Evolutionary conservation across 768 basidiomycete species (phyloP).

Genomic region (Mycena albidolilacea): DNA sequence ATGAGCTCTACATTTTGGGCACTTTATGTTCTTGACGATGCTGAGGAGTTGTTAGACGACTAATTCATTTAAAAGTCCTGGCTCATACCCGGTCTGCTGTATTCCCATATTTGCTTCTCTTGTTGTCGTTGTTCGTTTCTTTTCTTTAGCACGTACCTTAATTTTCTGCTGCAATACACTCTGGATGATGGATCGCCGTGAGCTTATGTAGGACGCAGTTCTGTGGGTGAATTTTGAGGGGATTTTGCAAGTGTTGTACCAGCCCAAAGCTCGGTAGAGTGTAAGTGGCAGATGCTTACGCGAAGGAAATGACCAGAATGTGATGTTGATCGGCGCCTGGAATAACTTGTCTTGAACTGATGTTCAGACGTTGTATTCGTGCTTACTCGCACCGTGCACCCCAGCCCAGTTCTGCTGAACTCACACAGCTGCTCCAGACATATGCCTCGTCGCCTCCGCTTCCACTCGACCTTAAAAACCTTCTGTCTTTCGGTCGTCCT

Average conservation of each 20-base stretch:
- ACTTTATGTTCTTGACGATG: conserved; percentile 42
- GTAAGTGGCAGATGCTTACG: too few relatives aligned
- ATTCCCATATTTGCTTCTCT: conserved; percentile 40
- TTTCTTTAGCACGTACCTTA: conserved; percentile 37
- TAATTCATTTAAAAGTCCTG: conserved; percentile 36
- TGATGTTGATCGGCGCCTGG: too few relatives aligned
- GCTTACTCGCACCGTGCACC: conserved; percentile 55
- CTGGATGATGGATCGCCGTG: conserved; percentile 12
- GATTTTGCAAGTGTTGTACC: too few relatives aligned
- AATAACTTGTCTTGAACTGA: neutral
- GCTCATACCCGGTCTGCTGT: conserved; percentile 39
- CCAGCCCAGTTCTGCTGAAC: conserved; percentile 64
- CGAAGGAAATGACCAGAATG: too few relatives aligned
- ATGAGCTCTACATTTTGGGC: conserved; percentile 39
- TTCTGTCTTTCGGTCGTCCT: conserved; percentile 84
- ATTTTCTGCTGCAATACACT: conserved; percentile 35
- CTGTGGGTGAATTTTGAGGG: too few relatives aligned
- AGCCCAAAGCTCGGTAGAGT: too few relatives aligned
- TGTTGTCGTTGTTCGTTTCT: conserved; percentile 35
- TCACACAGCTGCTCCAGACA: conserved; percentile 72
- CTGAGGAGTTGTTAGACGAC: conserved; percentile 34
- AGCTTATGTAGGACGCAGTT: too few relatives aligned
- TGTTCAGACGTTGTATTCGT: conserved; percentile 16
- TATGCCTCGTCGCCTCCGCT: conserved; percentile 76
- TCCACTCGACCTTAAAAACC: conserved; percentile 78